Evolutionary conservation across 108 stramenopile genomes (phyloP), one percentile per base, ranked within the genome.

Genomic region (Discostella pseudostelligera): DNA sequence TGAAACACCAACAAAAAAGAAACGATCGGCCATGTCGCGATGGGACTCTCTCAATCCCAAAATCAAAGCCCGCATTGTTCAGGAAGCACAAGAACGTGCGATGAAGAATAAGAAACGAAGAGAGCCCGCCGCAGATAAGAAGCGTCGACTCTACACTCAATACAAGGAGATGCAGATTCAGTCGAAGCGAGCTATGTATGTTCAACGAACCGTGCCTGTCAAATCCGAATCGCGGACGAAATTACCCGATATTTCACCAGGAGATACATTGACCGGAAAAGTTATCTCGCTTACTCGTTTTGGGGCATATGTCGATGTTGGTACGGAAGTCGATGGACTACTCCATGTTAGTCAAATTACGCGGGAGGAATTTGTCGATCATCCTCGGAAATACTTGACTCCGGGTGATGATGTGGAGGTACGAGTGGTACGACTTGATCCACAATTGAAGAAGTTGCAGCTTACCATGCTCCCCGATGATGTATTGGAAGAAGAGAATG

Each of bases 241-340:
- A 8, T 60, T 93, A 24, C 25, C 81, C 10, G 78, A 62, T 2
- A 71, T 84, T 16, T 56, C 61, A 19, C 71, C 79, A 11, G 85
- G 85, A 12, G 84, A 80, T 65, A 79, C 83, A 55, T 40, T 84
- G 10, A 70, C 68, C 0, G 92, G 92, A 10, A 79, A 69, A 24
- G 87, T 91, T 8, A 90, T 91, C 65, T 89, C 89, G 3, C 40
- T 96, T 37, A 91, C 87, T 3, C 78, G 71, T n/a, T 93, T 84
- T 72, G 96, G 96, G 51, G 96, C 92, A 3, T 95, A 94, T 62
- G 81, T 95, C 10, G 92, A 96, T 63, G 74, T 94, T 49, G 93
- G 93, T 45, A 85, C 91, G 24, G 92, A 94, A 65, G 86, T 90
- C 24, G 92, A 95, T 65, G 92, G 96, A 2, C 65, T 96, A 39